Evolutionary conservation across 129 eudicot species (phyloP).

Genomic region (Flaveria bidentis): DNA sequence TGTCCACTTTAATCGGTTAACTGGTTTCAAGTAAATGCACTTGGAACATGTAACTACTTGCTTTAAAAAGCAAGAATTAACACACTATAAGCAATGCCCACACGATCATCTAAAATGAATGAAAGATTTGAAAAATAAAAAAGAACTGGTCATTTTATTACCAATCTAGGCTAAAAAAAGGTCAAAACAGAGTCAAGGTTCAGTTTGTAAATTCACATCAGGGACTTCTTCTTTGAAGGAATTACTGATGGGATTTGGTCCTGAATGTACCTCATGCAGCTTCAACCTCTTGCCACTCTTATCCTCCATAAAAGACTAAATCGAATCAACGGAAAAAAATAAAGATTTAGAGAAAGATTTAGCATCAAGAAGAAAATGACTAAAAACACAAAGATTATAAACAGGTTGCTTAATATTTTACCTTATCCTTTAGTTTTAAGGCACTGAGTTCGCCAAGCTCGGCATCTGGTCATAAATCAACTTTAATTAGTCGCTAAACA

Average conservation of each 20-base stretch:
- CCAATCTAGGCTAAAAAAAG: conserved; percentile 5
- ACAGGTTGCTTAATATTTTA: conserved; percentile 14
- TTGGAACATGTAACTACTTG: background rate
- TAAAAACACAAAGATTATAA: background rate
- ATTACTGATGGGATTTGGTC: conserved; percentile 45
- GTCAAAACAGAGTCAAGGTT: conserved; percentile 27
- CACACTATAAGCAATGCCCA: background rate
- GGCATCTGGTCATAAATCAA: conserved; percentile 31
- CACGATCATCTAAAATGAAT: background rate
- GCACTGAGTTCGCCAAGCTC: conserved; percentile 32
- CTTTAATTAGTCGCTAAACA: conserved; percentile 16
- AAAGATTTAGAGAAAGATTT: background rate
- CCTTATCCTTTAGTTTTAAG: conserved; percentile 31
- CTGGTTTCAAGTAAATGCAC: background rate
- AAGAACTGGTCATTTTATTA: conserved; percentile 28
- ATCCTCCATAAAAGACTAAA: conserved; percentile 32
- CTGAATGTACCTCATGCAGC: conserved; percentile 48
- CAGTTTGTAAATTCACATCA: conserved; percentile 29
- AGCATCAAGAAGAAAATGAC: background rate
- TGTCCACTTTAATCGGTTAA: background rate
- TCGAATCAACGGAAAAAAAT: background rate
- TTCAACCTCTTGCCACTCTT: conserved; percentile 18
- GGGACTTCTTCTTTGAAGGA: conserved; percentile 34
- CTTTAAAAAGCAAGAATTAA: background rate
- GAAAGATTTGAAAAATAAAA: background rate